Conservation (phyloP, 2,329 filamentous ascomycete species). For the Ceratocystis cacaofunesta region DNA sequence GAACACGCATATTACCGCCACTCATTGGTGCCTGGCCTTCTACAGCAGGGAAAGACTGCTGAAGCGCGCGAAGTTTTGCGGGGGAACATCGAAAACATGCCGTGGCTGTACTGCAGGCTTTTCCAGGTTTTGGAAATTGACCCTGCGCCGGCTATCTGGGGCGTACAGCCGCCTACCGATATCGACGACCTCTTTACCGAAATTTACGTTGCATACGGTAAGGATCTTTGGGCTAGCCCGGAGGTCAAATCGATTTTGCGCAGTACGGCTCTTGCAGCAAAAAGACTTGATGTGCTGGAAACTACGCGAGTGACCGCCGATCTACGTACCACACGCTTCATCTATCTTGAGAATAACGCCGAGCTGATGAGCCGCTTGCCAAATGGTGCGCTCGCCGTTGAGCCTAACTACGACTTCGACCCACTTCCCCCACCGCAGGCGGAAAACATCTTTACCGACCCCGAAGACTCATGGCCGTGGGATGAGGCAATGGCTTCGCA, state of each 20-base stretch:
- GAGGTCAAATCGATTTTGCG: conserved; percentile 54
- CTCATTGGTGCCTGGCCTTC: conserved; percentile 59
- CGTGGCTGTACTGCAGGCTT: conserved; percentile 71
- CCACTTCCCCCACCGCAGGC: conserved; percentile 56
- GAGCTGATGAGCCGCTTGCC: conserved; percentile 57
- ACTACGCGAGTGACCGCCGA: conserved; percentile 25
- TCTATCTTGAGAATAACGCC: conserved; percentile 62
- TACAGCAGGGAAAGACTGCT: conserved; percentile 51
- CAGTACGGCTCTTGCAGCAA: conserved; percentile 40
- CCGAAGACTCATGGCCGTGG: conserved; percentile 32
- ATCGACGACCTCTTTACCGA: conserved; percentile 53
- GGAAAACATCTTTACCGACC: conserved; percentile 36
- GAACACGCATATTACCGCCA: conserved; percentile 56
- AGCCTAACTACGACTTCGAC: conserved; percentile 64
- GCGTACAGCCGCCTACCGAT: conserved; percentile 47
- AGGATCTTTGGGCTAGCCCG: conserved; percentile 74
- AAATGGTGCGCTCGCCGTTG: conserved; percentile 42
- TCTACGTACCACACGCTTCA: conserved; percentile 48
- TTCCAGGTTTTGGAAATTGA: conserved; percentile 70
- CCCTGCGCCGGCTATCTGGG: conserved; percentile 71
- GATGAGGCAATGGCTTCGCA: conserved; percentile 9
- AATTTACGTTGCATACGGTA: conserved; percentile 61
- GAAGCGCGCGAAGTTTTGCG: conserved; percentile 51
- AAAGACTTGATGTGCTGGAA: neutral
- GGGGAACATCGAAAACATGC: conserved; percentile 54